Evolutionary conservation across 2,329 filamentous ascomycete genomes (phyloP).

Genomic region (Penicillium freii): DNA sequence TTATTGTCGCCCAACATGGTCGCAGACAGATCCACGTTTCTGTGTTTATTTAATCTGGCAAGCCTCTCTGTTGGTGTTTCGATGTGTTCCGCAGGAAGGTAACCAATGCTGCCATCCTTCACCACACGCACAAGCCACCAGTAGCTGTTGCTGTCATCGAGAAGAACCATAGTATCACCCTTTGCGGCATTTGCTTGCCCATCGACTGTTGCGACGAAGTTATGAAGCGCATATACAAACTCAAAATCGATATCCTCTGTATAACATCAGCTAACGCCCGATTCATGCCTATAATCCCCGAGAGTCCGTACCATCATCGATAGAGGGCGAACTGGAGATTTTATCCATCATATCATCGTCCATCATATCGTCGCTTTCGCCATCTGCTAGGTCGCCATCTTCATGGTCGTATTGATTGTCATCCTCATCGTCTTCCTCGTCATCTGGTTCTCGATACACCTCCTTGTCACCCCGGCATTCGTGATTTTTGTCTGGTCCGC

Average conservation of each 20-base stretch:
- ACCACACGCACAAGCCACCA: conserved; percentile 99
- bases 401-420: conserved; percentile 29
- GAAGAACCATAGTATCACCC: conserved; percentile 95
- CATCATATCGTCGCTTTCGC: conserved; percentile 65
- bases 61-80: conserved; percentile 95
- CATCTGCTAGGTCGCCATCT: conserved; percentile 60
- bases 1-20: conserved; percentile 70
- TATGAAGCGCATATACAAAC: conserved; percentile 97
- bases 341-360: conserved; percentile 98
- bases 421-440: conserved; percentile 24
- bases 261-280: conserved; percentile 68
- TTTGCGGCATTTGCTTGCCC: conserved; percentile 98
- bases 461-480: conserved; percentile 35
- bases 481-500: conserved; percentile 60
- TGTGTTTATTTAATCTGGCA: conserved; percentile 92
- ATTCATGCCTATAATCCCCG: conserved; percentile 28
- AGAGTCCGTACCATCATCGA: conserved; percentile 83
- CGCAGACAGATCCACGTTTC: conserved; percentile 84
- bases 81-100: conserved; percentile 95
- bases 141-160: conserved; percentile 98
- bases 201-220: conserved; percentile 95
- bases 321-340: conserved; percentile 97
- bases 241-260: conserved; percentile 99
- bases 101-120: conserved; percentile 94
- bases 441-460: conserved; percentile 35